A percentile compares a stretch with the other conserved stretches of the same genome.
These are phyloP conservation scores for Hyaloperonospora arabidopsidis DNA, from an alignment of 352 stramenopile genomes.

Conservation along the genomic window DNA sequence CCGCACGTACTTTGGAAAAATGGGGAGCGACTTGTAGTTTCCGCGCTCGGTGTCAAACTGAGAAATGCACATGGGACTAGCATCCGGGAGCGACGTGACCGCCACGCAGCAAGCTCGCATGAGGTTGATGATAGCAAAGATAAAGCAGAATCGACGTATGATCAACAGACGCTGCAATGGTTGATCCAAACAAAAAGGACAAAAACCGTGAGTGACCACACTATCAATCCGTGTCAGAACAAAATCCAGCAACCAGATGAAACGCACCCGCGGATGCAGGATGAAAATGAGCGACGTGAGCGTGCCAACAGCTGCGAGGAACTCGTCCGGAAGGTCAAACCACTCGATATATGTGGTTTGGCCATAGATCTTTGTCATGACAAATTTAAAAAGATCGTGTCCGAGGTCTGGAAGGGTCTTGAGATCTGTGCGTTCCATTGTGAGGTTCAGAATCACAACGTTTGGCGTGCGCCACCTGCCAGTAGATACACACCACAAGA, in stretches of 20 bases:
- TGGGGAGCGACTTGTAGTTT: constrained; percentile 75
- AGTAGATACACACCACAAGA: constrained; percentile 2
- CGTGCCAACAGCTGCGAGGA: constrained; percentile 63
- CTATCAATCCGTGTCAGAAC: neutral
- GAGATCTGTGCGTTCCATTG: constrained; percentile 43
- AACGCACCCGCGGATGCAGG: constrained; percentile 66
- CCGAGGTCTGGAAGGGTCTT: constrained; percentile 82
- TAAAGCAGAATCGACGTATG: constrained; percentile 72
- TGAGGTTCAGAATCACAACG: constrained; percentile 65
- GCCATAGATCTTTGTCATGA: constrained; percentile 81
- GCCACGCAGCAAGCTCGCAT: constrained; percentile 81
- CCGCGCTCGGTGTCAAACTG: constrained; percentile 63
- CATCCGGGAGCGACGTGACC: constrained; percentile 78
- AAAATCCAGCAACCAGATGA: no score
- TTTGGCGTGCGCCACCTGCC: constrained; percentile 75
- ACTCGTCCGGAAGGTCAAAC: constrained; percentile 80
- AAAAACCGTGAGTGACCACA: neutral
- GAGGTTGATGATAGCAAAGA: constrained; percentile 82
- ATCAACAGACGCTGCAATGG: constrained; percentile 62
- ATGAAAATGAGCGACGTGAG: constrained; percentile 61
- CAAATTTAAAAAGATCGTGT: constrained; percentile 81
- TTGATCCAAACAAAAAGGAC: constrained; percentile 1
- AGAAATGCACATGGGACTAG: constrained; percentile 83
- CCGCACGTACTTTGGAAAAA: constrained; percentile 73
- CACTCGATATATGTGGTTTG: constrained; percentile 77